Percentiles rank a stretch among this genome's conserved stretches.
These are phyloP conservation scores for Pestalotiopsis fici DNA, from an alignment of 2,329 filamentous ascomycete genomes.

Conservation along the genomic window DNA sequence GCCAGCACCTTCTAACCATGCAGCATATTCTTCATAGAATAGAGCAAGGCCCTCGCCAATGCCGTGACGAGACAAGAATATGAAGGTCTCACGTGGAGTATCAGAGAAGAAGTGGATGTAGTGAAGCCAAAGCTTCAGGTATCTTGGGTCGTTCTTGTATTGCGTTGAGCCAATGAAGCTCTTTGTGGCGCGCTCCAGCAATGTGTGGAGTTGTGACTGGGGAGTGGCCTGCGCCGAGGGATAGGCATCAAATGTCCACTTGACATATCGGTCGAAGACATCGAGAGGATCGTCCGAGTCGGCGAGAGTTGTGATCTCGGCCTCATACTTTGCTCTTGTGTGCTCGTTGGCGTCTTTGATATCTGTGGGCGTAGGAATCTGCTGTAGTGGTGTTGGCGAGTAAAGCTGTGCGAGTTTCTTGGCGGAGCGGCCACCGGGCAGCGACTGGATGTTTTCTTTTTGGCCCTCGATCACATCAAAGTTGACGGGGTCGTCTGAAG, in stretches of 20 bases:
- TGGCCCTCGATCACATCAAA: slow-evolving; percentile 95
- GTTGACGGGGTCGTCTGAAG: slow-evolving; percentile 54
- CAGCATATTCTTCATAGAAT: slow-evolving; percentile 96
- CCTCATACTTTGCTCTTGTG: slow-evolving; percentile 82
- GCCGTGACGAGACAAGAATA: slow-evolving; percentile 84
- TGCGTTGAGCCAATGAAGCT: slow-evolving; percentile 81
- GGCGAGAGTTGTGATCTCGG: slow-evolving; percentile 73
- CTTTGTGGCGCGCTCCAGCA: slow-evolving; percentile 92
- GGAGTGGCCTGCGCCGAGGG: slow-evolving; percentile 90
- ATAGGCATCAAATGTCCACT: slow-evolving; percentile 95
- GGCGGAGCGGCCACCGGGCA: slow-evolving; percentile 85
- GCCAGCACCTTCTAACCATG: slow-evolving; percentile 82
- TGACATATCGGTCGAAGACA: slow-evolving; percentile 93
- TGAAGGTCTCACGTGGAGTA: slow-evolving; percentile 87
- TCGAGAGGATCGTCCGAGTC: slow-evolving; percentile 96
- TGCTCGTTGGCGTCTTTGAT: slow-evolving; percentile 77
- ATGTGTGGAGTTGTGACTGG: slow-evolving; percentile 83
- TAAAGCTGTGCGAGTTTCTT: slow-evolving; percentile 84
- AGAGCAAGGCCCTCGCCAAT: slow-evolving; percentile 87
- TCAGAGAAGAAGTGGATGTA: slow-evolving; percentile 95
- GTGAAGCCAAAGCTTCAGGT: slow-evolving; percentile 89
- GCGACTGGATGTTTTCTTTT: slow-evolving; percentile 96
- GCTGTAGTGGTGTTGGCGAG: slow-evolving; percentile 64
- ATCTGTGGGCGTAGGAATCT: slow-evolving; percentile 68
- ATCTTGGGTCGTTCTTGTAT: slow-evolving; percentile 94